phyloP scores from a whole-genome alignment of 2,329 filamentous ascomycete species.

The Stachybotrys echinatus region DNA sequence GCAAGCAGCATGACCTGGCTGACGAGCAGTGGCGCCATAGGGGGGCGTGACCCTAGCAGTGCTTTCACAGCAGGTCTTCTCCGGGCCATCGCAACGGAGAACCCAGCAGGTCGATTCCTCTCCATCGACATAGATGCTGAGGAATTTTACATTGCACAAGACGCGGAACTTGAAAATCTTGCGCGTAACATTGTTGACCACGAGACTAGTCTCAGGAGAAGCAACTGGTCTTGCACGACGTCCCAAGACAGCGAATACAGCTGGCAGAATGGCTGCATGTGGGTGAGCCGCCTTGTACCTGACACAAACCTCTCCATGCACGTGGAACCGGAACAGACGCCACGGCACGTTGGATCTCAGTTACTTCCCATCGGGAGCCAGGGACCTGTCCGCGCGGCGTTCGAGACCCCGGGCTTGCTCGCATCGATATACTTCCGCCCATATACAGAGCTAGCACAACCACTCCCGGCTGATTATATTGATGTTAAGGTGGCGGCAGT shows the following conservation, averaged over 20 bases:
- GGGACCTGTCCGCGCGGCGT: constrained; percentile 15
- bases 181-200: neutral
- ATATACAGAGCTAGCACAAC: constrained; percentile 11
- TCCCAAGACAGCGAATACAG: constrained; percentile 18
- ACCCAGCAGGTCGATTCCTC: constrained; percentile 12
- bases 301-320: constrained; percentile 9
- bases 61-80: constrained; percentile 17
- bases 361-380: neutral
- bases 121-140: constrained; percentile 15
- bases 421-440: constrained; percentile 19
- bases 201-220: neutral
- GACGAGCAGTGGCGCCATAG: constrained; percentile 12
- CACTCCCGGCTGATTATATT: constrained; percentile 13
- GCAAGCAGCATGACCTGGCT: constrained; percentile 8
- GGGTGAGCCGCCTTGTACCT: constrained; percentile 11
- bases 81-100: constrained; percentile 16
- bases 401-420: constrained; percentile 19
- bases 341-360: neutral
- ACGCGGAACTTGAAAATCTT: neutral
- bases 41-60: constrained; percentile 13
- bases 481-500: constrained; percentile 20
- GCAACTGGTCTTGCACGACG: neutral
- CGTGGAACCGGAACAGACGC: neutral
- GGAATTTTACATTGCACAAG: constrained; percentile 4
- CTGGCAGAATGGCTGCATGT: constrained; percentile 21